A percentile compares a stretch with the other conserved stretches of the same genome.
phyloP scores from a whole-genome alignment of 805 yeast genomes.

The Kluyveromyces siamensis region DNA sequence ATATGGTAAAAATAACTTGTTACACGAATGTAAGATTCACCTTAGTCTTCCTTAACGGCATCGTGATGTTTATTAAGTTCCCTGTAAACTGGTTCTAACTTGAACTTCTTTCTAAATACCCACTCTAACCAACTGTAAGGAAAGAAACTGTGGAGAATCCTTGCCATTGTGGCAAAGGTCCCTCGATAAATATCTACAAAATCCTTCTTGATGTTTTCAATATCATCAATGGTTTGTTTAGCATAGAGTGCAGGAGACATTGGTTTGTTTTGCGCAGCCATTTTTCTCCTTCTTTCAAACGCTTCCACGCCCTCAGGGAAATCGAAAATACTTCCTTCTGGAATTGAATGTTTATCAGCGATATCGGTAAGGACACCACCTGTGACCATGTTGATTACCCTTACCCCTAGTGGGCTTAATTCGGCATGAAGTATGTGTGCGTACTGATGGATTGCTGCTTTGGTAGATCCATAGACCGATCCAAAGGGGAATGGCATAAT shows the following conservation, averaged over 20 bases:
- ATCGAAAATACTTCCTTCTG: conserved; percentile 45
- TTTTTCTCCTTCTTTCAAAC: conserved; percentile 41
- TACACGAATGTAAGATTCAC: not conserved
- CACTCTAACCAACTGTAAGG: conserved; percentile 43
- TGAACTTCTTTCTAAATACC: conserved; percentile 34
- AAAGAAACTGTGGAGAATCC: conserved; percentile 28
- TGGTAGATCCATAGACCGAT: conserved; percentile 54
- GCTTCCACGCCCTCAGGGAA: conserved; percentile 43
- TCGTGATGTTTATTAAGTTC: conserved; percentile 15
- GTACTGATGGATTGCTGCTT: conserved; percentile 70
- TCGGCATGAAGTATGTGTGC: conserved; percentile 57
- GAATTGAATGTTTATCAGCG: conserved; percentile 55
- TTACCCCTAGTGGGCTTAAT: conserved; percentile 61
- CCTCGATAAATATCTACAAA: conserved; percentile 54
- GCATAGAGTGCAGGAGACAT: conserved; percentile 55
- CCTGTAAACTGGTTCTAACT: conserved; percentile 28
- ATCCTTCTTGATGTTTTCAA: conserved; percentile 27
- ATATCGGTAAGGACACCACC: conserved; percentile 71
- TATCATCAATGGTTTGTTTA: conserved; percentile 41
- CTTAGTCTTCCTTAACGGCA: not conserved
- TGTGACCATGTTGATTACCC: conserved; percentile 59
- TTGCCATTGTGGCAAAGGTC: conserved; percentile 31
- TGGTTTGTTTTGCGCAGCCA: conserved; percentile 54
- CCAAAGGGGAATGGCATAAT: conserved; percentile 62
- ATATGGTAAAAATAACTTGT: too few relatives aligned